Base-by-base conservation (phyloP, 306 rosid genomes). In the Albizia julibrissin region DNA sequence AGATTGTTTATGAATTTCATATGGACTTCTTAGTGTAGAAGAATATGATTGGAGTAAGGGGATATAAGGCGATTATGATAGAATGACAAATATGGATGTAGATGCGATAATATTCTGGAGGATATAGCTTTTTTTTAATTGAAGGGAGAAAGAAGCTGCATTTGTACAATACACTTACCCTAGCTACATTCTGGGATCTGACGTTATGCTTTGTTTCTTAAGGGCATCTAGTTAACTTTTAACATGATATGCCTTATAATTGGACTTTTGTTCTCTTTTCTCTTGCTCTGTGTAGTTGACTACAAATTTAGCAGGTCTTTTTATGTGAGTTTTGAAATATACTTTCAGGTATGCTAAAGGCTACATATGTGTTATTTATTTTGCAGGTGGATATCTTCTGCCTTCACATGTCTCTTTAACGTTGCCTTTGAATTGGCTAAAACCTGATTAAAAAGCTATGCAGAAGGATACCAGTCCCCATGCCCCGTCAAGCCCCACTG, bases 361-460 rank as follows among this genome's bases (percentile, higher is more conserved):
- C 61, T 82, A 71, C 71, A 40, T 62, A 76, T 37, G 27, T 69
- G 73, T 86, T 79, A 46, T 87, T 75, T 78, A 46, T 82, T 70
- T 87, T 80, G 76, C 91, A 90, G 94, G 92, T 86, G 80, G 59
- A 39, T 62, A 69, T 77, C 79, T 47, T 59, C 42, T 46, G 46
- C 80, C 88, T 47, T 58, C 71, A 71, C 71, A 71, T 80, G 84
- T 78, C 40, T 56, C 44, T 59, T 72, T 78, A 58, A 39, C 73
- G 79, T 74, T 81, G 76, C 81, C 76, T 85, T 78, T 43, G 79
- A 62, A 67, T 69, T 58, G 70, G 86, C 81, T 70, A 74, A 77
- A 81, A 69, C 75, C 68, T 86, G 72, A 52, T 61, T 77, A 75
- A 82, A 84, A 78, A 86, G 85, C 74, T 56, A 93, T 93, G 98